Evolutionary conservation across 441 rosid genomes (phyloP), one percentile per base, ranked within the genome.

Genomic region (Monsonia emarginata): DNA sequence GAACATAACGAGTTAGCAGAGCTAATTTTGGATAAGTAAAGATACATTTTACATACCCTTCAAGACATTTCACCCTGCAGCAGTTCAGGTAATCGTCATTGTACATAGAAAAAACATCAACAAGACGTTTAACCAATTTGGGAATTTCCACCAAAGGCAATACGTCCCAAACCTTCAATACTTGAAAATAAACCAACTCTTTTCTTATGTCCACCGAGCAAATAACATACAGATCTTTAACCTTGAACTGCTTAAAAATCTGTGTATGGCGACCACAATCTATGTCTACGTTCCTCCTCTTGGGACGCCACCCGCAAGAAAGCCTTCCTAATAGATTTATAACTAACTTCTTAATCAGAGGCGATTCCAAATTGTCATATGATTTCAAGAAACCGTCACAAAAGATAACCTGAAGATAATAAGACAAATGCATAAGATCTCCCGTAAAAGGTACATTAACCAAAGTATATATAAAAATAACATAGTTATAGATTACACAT

Each of bases 121-220:
- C 78, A 5, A 83, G 73, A 25, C 78, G 76, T 64, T 66, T 54
- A 9, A 61, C 67, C 67, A 81, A n/a, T 40, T 44, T 69, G 0
- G 50, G 67, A 9, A 69, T 63, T 30, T 76, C 72, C 65, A 62
- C 50, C 28, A 71, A 21, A 1, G 81, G 77, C 67, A 81, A 61
- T 32, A 84, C 31, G 61, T 81, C 89, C 85, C 85, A 85, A 19
- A 76, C 74, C 75, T 73, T 85, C 77, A 85, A 64, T 10, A 76
- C 76, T 75, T 81, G 86, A 2, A 26, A 57, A 64, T 74, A 65
- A 14, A 18, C 5, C 4, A 0, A 40, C 9, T 80, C 80, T 66
- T 75, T 80, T 27, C 22, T 38, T 0, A 83, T 38, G 48, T 85
- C 89, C 63, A 68, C 48, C 0, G 84, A 72, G 64, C 78, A 78